Evolutionary conservation across 129 eudicot genomes (phyloP), one percentile per base, ranked within the genome.

Genomic region (Helichrysum umbraculigerum): DNA sequence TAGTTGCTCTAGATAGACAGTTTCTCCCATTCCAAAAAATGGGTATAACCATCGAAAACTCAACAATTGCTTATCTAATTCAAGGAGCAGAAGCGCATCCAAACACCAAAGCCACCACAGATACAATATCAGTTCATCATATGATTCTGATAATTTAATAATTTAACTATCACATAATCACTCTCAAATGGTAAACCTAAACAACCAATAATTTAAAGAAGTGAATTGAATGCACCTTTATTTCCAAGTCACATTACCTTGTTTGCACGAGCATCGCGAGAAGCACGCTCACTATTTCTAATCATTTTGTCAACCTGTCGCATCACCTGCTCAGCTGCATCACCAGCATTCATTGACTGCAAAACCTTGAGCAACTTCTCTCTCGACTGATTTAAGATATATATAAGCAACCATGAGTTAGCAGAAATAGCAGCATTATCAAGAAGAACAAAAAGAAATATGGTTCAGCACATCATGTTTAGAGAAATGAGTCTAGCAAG

Each of bases 321-420:
- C 57, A 91, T 52, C 75, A 77, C 92, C 77, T 95, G 99, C 81
- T 95, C 99, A 78, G 94, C 99, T 32, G 97, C 99, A 71, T 94
- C 98, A 32, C 96, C 98, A 59, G 97, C 97, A 83, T 89, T 91
- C 96, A 94, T 89, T 78, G 83, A 82, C 22, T 92, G 82, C 81
- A 95, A 76, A 66, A 75, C 83, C 79, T 82, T 84, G 21, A 91
- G 75, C 82, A 95, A 68, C 85, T 77, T 91, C 33, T 95, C 99
- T 85, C 93, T 95, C 58, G 97, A 89, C 99, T 95, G 81, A 59
- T 74, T 74, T 72, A 19, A 52, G 29, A 37, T 66, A 73, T 7
- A 57, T n/a, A 57, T 16, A 33, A 73, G 25, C 58, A 11, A 54
- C 56, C 76, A 59, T 16, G 32, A 37, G 7, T 42, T 60, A 58